Conservation (phyloP, 2,329 filamentous ascomycete genomes). For the Aspergillus aculeatus region DNA sequence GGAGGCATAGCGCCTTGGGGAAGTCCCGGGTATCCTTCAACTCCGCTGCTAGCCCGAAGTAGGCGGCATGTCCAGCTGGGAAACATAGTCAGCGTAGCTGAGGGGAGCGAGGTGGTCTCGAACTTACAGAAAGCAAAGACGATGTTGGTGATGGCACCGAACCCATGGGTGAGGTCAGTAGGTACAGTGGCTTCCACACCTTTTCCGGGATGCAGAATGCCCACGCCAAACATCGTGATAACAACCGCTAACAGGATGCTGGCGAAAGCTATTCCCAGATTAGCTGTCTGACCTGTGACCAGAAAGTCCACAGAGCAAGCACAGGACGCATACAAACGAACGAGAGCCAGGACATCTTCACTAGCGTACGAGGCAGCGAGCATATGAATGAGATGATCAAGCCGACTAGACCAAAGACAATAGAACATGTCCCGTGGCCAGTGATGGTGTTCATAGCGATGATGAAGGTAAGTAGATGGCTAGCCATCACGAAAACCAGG, state of each 20-base stretch:
- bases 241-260: constrained; percentile 64
- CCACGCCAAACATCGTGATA: constrained; percentile 66
- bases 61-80: constrained; percentile 61
- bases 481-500: constrained; percentile 67
- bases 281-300: no score
- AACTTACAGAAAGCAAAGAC: constrained; percentile 64
- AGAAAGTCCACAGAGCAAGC: no score
- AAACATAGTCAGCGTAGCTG: constrained; percentile 58
- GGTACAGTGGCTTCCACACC: constrained; percentile 39
- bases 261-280: constrained; percentile 51
- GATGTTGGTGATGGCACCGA: constrained; percentile 66
- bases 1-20: constrained; percentile 61
- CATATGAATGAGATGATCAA: constrained; percentile 58
- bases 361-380: constrained; percentile 62
- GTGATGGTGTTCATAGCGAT: constrained; percentile 68
- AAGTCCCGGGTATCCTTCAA: constrained; percentile 61
- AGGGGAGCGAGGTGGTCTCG: constrained; percentile 29
- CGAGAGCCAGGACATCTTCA: constrained; percentile 62
- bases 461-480: constrained; percentile 69
- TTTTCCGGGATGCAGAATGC: constrained; percentile 48
- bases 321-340: constrained; percentile 46
- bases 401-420: constrained; percentile 63
- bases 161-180: constrained; percentile 54
- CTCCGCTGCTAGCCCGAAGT: constrained; percentile 66
- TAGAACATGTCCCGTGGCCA: constrained; percentile 60